phyloP scores from a whole-genome alignment of 1,284 basidiomycete genomes.

The Ceratobasidium sp. region DNA sequence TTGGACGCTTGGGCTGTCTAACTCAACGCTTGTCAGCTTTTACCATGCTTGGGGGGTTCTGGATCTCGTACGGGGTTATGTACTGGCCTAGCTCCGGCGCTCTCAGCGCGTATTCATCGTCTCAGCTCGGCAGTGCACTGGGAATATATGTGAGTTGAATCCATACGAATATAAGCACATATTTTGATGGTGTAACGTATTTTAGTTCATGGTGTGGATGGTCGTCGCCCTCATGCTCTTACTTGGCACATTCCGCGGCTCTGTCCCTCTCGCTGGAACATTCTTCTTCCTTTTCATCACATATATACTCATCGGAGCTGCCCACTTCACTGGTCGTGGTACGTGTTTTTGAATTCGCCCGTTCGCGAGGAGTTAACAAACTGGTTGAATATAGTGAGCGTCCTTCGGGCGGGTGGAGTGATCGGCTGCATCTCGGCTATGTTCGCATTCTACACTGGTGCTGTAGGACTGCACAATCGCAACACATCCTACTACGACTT shows the following conservation, averaged over 20 bases:
- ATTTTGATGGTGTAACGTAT: not conserved
- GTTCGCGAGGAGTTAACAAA: no score
- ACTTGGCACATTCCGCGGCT: conserved; percentile 55
- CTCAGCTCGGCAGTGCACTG: conserved; percentile 46
- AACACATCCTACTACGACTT: conserved; percentile 54
- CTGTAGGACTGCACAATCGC: conserved; percentile 69
- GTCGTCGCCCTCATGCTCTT: conserved; percentile 52
- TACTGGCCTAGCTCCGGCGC: conserved; percentile 48
- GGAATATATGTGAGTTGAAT: conserved; percentile 47
- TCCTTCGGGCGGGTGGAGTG: conserved; percentile 76
- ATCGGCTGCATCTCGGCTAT: conserved; percentile 77
- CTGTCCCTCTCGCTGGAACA: conserved; percentile 55
- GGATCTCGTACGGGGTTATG: conserved; percentile 51
- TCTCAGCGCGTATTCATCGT: conserved; percentile 31
- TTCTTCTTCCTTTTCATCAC: conserved; percentile 62
- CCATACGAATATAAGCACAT: no score
- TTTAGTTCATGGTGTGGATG: conserved; percentile 50
- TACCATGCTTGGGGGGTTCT: conserved; percentile 54
- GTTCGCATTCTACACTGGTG: conserved; percentile 78
- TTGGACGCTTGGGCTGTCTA: no score
- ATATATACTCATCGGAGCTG: conserved; percentile 55
- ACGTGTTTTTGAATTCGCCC: conserved; percentile 49
- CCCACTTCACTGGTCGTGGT: conserved; percentile 55
- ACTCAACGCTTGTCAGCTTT: conserved; percentile 51
- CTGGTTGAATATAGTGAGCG: conserved; percentile 1